These are phyloP conservation scores for Leptodermis oblonga DNA, from an alignment of 257 asterid genomes.

Conservation along the genomic window DNA sequence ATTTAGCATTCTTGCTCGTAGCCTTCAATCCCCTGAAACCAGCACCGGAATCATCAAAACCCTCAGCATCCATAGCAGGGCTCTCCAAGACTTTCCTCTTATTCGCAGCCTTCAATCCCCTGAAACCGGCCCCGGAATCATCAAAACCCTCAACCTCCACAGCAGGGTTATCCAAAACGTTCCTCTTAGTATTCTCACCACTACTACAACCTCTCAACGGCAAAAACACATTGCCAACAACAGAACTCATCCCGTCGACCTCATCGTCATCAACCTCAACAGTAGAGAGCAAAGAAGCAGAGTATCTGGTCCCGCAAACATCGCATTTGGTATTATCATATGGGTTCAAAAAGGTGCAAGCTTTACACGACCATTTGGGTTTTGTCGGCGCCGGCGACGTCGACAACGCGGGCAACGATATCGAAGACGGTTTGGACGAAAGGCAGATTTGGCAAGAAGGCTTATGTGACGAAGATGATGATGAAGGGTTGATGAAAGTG, in stretches of 20 bases:
- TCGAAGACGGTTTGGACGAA: constrained; percentile 31
- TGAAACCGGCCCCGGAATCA: constrained; percentile 21
- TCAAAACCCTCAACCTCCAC: constrained; percentile 21
- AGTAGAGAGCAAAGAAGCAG: constrained; percentile 49
- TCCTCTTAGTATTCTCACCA: constrained; percentile 47
- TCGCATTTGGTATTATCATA: constrained; percentile 48
- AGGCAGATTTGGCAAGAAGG: constrained; percentile 63
- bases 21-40: constrained; percentile 27
- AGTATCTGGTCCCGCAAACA: constrained; percentile 64
- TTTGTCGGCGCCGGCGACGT: constrained; percentile 25
- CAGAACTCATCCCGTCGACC: constrained; percentile 32
- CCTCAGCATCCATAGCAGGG: constrained; percentile 24
- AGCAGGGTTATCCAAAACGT: constrained; percentile 31
- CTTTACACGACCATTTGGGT: constrained; percentile 70
- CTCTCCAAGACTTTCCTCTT: constrained; percentile 49
- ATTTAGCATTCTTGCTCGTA: constrained; percentile 28
- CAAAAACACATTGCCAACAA: constrained; percentile 67
- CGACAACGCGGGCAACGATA: not conserved
- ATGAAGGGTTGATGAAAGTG: constrained; percentile 77
- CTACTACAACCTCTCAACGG: constrained; percentile 53
- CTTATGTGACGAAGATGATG: constrained; percentile 32
- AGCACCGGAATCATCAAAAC: constrained; percentile 21
- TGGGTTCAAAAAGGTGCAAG: constrained; percentile 73
- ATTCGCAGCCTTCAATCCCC: constrained; percentile 41
- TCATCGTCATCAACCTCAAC: constrained; percentile 59